phyloP scores from a whole-genome alignment of 1,139 yeast species.

The Saccharomycopsis hybrid region DNA sequence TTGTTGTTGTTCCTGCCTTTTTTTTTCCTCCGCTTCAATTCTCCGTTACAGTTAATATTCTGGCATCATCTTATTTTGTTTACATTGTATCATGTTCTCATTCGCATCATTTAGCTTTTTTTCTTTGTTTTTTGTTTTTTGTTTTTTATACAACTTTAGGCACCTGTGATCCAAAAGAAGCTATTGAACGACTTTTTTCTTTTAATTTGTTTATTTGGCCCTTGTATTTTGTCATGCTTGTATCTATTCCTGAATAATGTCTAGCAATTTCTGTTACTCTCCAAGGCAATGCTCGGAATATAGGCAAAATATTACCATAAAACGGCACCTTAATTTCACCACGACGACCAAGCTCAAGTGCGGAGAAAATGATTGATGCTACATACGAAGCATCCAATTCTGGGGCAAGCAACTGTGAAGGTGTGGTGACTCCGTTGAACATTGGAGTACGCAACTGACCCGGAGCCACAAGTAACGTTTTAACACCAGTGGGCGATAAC shows the following conservation, averaged over 20 bases:
- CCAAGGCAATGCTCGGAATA: conserved; percentile 70
- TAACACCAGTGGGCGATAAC: conserved; percentile 42
- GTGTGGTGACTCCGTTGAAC: conserved; percentile 68
- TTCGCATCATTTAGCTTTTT: background rate
- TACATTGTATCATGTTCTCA: too few relatives aligned
- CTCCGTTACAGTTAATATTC: too few relatives aligned
- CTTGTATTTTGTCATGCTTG: conserved; percentile 11
- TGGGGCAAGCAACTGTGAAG: conserved; percentile 72
- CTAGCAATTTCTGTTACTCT: conserved; percentile 53
- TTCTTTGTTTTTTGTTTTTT: background rate
- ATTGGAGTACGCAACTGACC: conserved; percentile 75
- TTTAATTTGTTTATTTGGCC: conserved; percentile 2
- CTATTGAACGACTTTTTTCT: conserved; percentile 1
- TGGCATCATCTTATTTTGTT: too few relatives aligned
- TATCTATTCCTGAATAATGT: conserved; percentile 55
- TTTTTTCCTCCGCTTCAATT: too few relatives aligned
- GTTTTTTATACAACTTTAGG: background rate
- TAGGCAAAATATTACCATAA: conserved; percentile 67
- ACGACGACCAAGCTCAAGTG: conserved; percentile 53
- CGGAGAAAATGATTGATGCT: conserved; percentile 50
- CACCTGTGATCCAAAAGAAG: conserved; percentile 1
- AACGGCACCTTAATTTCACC: conserved; percentile 71
- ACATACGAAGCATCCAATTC: conserved; percentile 62
- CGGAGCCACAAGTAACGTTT: conserved; percentile 73
- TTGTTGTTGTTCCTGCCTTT: too few relatives aligned